These are phyloP conservation scores for Arbutus unedo DNA, from an alignment of 148 eudicot genomes.

Conservation along the genomic window DNA sequence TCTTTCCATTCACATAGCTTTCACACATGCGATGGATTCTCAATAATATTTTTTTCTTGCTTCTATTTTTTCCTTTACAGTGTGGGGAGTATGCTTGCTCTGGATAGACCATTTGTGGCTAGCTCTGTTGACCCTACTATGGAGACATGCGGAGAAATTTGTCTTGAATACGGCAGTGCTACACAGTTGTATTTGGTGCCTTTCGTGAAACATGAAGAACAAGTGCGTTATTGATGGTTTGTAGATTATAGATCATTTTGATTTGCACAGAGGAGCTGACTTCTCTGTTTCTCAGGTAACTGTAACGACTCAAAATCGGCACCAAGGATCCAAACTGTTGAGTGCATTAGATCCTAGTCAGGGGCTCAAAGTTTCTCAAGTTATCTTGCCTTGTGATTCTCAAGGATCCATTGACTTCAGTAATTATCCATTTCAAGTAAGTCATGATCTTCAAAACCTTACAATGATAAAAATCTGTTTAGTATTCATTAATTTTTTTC, in stretches of 20 bases:
- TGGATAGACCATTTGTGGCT: conserved; percentile 77
- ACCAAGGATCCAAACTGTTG: conserved; percentile 59
- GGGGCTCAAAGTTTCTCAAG: conserved; percentile 74
- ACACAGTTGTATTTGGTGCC: conserved; percentile 92
- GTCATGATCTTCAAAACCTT: conserved; percentile 21
- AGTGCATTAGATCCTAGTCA: conserved; percentile 54
- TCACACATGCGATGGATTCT: too few relatives aligned
- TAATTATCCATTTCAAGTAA: conserved; percentile 82
- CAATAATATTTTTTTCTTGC: background rate
- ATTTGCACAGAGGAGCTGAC: conserved; percentile 14
- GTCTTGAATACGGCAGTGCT: conserved; percentile 94
- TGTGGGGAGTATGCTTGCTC: conserved; percentile 89
- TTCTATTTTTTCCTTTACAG: conserved; percentile 35
- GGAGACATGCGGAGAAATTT: conserved; percentile 40
- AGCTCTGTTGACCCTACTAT: conserved; percentile 39
- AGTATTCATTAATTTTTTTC: background rate
- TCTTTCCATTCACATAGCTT: too few relatives aligned
- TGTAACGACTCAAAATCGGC: conserved; percentile 72
- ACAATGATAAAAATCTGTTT: background rate
- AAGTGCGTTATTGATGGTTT: conserved; percentile 38
- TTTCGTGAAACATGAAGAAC: conserved; percentile 72
- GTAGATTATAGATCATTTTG: background rate
- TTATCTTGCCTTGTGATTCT: conserved; percentile 86
- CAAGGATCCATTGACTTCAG: conserved; percentile 89
- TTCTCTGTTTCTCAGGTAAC: conserved; percentile 49